phyloP scores from a whole-genome alignment of 192 early-diverging fungal genomes.

The Podila horticola region DNA sequence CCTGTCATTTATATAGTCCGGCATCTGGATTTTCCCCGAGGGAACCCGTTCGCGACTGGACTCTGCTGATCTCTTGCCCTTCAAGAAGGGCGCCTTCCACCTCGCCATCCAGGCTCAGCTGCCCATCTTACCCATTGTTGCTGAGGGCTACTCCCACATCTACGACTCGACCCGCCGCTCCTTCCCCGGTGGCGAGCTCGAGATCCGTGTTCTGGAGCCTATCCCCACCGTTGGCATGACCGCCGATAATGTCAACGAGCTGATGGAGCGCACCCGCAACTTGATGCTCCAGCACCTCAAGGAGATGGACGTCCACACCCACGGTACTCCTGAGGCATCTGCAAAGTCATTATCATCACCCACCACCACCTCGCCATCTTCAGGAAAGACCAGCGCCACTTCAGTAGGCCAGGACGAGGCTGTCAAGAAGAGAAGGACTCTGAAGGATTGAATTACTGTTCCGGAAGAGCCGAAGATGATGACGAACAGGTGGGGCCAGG shows the following conservation, averaged over 20 bases:
- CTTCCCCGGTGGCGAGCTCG: constrained; percentile 63
- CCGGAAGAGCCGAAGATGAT: not conserved
- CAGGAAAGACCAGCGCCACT: constrained; percentile 28
- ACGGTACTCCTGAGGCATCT: not conserved
- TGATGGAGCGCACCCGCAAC: constrained; percentile 58
- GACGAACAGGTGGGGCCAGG: not conserved
- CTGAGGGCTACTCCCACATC: constrained; percentile 73
- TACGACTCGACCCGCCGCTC: constrained; percentile 62
- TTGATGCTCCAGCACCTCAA: constrained; percentile 60
- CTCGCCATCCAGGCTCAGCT: constrained; percentile 86
- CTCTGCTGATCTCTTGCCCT: constrained; percentile 81
- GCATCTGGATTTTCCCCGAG: constrained; percentile 92
- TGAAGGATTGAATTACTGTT: constrained; percentile 22
- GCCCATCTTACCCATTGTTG: constrained; percentile 92
- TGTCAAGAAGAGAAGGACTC: constrained; percentile 47
- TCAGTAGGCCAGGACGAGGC: constrained; percentile 22
- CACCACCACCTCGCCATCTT: not conserved
- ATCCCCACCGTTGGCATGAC: constrained; percentile 59
- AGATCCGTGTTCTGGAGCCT: constrained; percentile 66
- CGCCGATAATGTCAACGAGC: constrained; percentile 55
- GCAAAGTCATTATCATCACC: not conserved
- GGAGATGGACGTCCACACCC: constrained; percentile 53
- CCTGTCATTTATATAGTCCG: constrained; percentile 50
- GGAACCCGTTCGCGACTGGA: constrained; percentile 84
- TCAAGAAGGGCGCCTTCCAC: constrained; percentile 98